These are phyloP conservation scores for Lobosporangium transversale DNA, from an alignment of 192 early-diverging fungal species.

Conservation along the genomic window DNA sequence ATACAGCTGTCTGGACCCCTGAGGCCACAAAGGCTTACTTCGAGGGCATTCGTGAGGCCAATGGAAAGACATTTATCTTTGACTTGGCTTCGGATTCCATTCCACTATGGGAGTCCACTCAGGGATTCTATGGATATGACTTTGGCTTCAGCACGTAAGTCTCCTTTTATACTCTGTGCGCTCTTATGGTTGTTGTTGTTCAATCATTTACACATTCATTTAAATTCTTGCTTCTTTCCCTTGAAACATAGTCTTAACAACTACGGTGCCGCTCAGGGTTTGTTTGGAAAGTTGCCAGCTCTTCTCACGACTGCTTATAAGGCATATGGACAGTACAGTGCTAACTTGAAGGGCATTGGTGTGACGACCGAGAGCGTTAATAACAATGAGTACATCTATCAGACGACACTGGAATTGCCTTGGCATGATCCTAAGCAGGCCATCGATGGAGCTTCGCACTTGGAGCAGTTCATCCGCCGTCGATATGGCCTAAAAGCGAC, in stretches of 20 bases:
- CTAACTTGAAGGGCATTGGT: constrained; percentile 26
- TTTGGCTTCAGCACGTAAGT: constrained; percentile 45
- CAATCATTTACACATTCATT: too few relatives aligned
- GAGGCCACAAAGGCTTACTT: constrained; percentile 25
- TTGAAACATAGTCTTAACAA: constrained; percentile 25
- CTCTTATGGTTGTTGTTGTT: too few relatives aligned
- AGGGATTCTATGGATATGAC: constrained; percentile 35
- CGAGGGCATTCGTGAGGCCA: constrained; percentile 20
- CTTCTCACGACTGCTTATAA: constrained; percentile 9
- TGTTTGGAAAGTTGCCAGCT: constrained; percentile 19
- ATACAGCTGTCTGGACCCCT: constrained; percentile 23
- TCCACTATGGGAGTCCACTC: constrained; percentile 13
- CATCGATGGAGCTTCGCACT: constrained; percentile 19
- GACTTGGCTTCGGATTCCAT: constrained; percentile 28
- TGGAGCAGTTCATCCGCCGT: constrained; percentile 21
- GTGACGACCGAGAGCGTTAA: constrained; percentile 38
- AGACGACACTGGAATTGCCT: constrained; percentile 9
- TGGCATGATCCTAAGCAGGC: constrained; percentile 25
- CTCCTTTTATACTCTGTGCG: too few relatives aligned
- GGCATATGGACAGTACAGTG: constrained; percentile 17
- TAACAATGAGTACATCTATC: constrained; percentile 49
- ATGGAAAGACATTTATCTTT: constrained; percentile 20
- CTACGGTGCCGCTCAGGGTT: constrained; percentile 39
- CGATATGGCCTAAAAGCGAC: constrained; percentile 25
- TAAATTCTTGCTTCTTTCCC: too few relatives aligned